Evolutionary conservation across 257 asterid genomes (phyloP).

Genomic region (Solanum bulbocastanum): DNA sequence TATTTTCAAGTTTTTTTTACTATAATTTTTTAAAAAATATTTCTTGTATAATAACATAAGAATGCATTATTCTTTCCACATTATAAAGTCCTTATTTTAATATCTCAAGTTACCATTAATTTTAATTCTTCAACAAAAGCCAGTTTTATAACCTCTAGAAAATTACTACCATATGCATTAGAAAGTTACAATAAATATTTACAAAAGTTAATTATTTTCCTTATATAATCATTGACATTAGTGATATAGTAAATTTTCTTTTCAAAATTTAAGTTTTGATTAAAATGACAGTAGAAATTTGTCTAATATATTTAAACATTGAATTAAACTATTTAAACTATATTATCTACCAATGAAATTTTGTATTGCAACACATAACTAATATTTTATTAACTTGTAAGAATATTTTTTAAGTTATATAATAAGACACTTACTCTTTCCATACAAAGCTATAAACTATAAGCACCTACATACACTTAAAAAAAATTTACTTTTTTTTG

Average conservation of each 20-base stretch:
- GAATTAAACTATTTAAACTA: no score
- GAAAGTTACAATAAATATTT: background rate
- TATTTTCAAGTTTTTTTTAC: background rate
- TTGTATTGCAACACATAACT: background rate
- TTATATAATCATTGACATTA: background rate
- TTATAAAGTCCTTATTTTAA: background rate
- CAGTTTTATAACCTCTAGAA: background rate
- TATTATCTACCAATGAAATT: background rate
- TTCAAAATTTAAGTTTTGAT: background rate
- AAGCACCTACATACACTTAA: background rate
- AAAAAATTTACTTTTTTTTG: background rate
- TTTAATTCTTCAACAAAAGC: background rate
- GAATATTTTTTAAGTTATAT: no score
- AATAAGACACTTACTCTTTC: background rate
- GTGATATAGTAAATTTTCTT: background rate
- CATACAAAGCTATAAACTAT: background rate
- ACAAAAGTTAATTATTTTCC: no score
- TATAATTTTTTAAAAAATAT: no score
- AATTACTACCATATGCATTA: background rate
- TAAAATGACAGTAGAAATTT: no score
- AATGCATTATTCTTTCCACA: background rate
- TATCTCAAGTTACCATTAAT: background rate
- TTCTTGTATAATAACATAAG: background rate
- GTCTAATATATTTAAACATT: background rate
- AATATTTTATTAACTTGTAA: background rate